phyloP scores from a whole-genome alignment of 352 stramenopile genomes.

The Plasmopara viticola region DNA sequence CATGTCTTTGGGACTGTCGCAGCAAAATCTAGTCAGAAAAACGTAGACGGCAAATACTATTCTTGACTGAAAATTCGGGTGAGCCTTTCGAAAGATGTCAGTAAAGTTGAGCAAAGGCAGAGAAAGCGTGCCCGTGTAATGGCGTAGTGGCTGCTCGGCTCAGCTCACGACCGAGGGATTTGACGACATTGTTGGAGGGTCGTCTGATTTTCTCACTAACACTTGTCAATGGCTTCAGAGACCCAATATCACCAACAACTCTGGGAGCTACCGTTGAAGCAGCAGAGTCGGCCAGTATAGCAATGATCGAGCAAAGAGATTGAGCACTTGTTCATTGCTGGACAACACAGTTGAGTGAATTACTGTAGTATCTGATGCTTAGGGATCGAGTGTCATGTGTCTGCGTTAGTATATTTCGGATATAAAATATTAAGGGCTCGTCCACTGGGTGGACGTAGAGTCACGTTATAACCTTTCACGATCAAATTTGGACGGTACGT shows the following conservation, averaged over 20 bases:
- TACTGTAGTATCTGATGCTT: not conserved
- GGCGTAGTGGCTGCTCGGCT: not conserved
- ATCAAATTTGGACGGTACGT: not conserved
- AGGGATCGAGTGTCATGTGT: not conserved
- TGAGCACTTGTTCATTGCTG: not conserved
- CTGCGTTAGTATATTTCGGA: not conserved
- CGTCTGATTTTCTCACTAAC: no score
- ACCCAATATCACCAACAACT: no score
- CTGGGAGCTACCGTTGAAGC: not conserved
- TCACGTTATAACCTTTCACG: not conserved
- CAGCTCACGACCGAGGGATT: not conserved
- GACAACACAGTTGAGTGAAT: no score
- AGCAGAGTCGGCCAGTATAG: not conserved
- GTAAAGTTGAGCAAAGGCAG: not conserved
- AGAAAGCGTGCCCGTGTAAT: no score
- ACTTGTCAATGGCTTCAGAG: no score
- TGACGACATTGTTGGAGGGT: not conserved
- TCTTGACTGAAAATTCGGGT: not conserved
- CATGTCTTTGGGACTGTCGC: not conserved
- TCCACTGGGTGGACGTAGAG: slow-evolving; percentile 13
- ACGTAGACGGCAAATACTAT: not conserved
- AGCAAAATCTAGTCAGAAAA: not conserved
- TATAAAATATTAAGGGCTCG: slow-evolving; percentile 9
- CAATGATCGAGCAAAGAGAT: not conserved
- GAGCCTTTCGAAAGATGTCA: not conserved